Conservation (phyloP, 257 asterid species). For the Capsicum baccatum region DNA sequence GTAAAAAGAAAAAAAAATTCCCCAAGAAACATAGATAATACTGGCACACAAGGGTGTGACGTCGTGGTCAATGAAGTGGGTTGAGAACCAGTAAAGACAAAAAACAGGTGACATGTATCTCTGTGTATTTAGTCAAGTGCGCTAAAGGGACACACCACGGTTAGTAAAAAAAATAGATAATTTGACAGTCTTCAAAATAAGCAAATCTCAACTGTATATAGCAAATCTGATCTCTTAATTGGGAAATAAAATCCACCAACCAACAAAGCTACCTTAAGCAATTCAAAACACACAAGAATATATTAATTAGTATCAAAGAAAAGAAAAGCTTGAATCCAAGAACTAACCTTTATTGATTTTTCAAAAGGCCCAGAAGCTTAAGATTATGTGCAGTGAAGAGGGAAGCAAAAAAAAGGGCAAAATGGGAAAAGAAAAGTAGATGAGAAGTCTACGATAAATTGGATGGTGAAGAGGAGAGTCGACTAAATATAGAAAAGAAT, state of each 20-base stretch:
- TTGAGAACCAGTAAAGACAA: too few species aligned
- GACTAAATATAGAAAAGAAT: conserved; percentile 18
- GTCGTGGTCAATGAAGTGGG: too few species aligned
- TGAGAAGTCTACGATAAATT: conserved; percentile 9
- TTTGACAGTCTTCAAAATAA: neutral
- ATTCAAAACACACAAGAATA: neutral
- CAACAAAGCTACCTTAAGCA: neutral
- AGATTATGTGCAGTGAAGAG: neutral
- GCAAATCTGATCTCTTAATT: neutral
- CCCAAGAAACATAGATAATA: too few species aligned
- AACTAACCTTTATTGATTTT: conserved; percentile 9
- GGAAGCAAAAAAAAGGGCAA: neutral
- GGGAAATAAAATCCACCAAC: neutral
- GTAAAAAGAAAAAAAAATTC: too few species aligned
- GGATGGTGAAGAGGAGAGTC: conserved; percentile 23
- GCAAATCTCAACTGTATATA: neutral
- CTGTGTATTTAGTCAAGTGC: too few species aligned
- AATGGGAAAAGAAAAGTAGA: neutral
- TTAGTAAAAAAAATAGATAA: neutral
- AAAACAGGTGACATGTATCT: too few species aligned
- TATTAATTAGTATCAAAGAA: neutral
- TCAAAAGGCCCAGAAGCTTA: neutral
- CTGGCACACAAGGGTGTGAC: too few species aligned
- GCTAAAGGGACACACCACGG: too few species aligned
- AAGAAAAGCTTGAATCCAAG: neutral